phyloP scores from a whole-genome alignment of 768 basidiomycete species.

The Phlegmacium glaucopus region DNA sequence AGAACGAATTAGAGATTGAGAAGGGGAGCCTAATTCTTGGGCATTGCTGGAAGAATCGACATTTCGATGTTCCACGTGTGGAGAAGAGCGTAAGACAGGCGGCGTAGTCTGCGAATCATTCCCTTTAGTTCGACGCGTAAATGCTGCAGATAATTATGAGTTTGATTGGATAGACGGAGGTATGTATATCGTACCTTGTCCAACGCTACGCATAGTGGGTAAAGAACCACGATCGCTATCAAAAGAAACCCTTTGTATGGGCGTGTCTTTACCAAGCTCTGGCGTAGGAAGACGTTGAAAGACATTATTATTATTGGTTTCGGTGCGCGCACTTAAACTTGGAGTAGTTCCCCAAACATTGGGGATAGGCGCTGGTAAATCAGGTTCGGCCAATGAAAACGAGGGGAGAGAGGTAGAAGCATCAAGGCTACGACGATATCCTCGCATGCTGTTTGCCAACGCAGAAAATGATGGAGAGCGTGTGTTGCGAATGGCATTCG shows the following conservation, averaged over 20 bases:
- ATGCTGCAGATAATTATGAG: slow-evolving; percentile 14
- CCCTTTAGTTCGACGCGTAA: slow-evolving; percentile 24
- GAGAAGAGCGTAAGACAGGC: slow-evolving; percentile 27
- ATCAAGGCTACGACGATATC: slow-evolving; percentile 39
- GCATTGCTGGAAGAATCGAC: slow-evolving; percentile 17
- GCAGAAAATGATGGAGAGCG: slow-evolving; percentile 30
- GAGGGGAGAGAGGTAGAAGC: slow-evolving; percentile 40
- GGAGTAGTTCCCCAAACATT: slow-evolving; percentile 8
- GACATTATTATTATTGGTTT: neutral
- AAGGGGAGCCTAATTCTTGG: slow-evolving; percentile 18
- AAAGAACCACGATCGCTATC: slow-evolving; percentile 45
- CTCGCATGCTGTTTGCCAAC: slow-evolving; percentile 17
- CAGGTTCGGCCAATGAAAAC: slow-evolving; percentile 26
- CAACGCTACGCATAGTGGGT: slow-evolving; percentile 34
- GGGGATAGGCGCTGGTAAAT: slow-evolving; percentile 4
- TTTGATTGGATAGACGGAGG: neutral
- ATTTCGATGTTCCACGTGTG: slow-evolving; percentile 15
- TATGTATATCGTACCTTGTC: slow-evolving; percentile 32
- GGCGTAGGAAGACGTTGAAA: slow-evolving; percentile 11
- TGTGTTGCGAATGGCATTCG: slow-evolving; percentile 30
- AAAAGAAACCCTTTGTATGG: slow-evolving; percentile 51
- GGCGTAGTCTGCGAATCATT: slow-evolving; percentile 34
- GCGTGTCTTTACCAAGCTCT: slow-evolving; percentile 35
- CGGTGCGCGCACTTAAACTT: slow-evolving; percentile 14
- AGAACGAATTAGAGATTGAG: slow-evolving; percentile 48